Evolutionary conservation across 2,329 filamentous ascomycete species (phyloP).

Genomic region (Botrytis deweyae): DNA sequence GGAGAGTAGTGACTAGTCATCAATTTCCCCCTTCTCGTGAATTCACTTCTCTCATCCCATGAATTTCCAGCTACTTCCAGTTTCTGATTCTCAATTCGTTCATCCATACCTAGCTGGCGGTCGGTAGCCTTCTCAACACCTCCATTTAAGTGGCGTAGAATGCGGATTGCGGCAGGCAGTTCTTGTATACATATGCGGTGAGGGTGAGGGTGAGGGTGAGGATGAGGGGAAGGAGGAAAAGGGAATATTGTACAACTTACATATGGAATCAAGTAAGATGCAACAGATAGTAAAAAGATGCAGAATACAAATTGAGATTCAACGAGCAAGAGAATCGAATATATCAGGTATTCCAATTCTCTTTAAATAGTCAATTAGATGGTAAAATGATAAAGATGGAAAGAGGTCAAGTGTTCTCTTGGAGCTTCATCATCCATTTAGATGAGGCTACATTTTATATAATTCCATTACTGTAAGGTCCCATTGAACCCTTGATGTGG

Average conservation of each 20-base stretch:
- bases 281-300: neutral
- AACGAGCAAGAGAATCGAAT: neutral
- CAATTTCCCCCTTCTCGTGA: neutral
- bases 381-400: neutral
- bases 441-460: conserved; percentile 18
- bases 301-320: neutral
- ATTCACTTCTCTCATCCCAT: conserved; percentile 2
- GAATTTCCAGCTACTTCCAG: neutral
- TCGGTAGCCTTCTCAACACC: neutral
- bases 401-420: conserved; percentile 21
- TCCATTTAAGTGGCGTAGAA: neutral
- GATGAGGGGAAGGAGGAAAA: neutral
- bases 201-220: neutral
- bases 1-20: neutral
- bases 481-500: conserved; percentile 14
- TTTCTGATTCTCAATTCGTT: neutral
- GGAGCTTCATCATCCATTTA: neutral
- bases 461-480: conserved; percentile 12
- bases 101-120: neutral
- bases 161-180: conserved; percentile 17
- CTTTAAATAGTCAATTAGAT: neutral
- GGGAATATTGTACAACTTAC: conserved; percentile 16
- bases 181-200: conserved; percentile 10
- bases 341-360: neutral
- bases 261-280: neutral